Conservation (phyloP, 2,329 filamentous ascomycete genomes). For the Mycocentrospora acerina region DNA sequence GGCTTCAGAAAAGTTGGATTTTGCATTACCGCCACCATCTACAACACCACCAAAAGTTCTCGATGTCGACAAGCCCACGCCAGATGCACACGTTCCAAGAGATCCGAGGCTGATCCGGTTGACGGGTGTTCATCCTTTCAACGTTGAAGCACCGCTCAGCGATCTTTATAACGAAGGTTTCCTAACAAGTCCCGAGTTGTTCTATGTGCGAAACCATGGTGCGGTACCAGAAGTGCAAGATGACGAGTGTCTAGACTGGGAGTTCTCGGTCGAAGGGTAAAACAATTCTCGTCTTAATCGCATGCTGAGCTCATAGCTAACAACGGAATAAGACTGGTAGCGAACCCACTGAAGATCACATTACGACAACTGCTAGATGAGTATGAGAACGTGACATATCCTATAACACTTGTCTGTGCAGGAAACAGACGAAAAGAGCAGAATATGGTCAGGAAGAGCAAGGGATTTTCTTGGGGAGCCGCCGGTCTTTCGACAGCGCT, state of each 20-base stretch:
- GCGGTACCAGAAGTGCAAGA: conserved; percentile 75
- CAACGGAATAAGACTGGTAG: conserved; percentile 61
- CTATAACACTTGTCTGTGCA: conserved; percentile 86
- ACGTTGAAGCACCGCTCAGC: conserved; percentile 80
- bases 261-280: conserved; percentile 75
- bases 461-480: conserved; percentile 92
- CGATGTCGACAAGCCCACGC: conserved; percentile 77
- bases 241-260: conserved; percentile 73
- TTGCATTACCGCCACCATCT: conserved; percentile 70
- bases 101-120: conserved; percentile 81
- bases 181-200: conserved; percentile 81
- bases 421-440: conserved; percentile 93
- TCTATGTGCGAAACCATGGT: conserved; percentile 92
- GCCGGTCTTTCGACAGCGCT: conserved; percentile 84
- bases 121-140: conserved; percentile 89
- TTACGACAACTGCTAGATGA: conserved; percentile 71
- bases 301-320: conserved; percentile 2
- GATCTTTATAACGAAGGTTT: conserved; percentile 80
- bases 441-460: conserved; percentile 85
- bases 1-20: conserved; percentile 31
- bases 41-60: conserved; percentile 62
- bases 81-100: conserved; percentile 77
- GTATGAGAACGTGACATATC: conserved; percentile 81
- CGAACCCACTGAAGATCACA: conserved; percentile 71
- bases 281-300: conserved; percentile 5